phyloP scores from a whole-genome alignment of 805 yeast species.

The Wickerhamiella alocasiicola region DNA sequence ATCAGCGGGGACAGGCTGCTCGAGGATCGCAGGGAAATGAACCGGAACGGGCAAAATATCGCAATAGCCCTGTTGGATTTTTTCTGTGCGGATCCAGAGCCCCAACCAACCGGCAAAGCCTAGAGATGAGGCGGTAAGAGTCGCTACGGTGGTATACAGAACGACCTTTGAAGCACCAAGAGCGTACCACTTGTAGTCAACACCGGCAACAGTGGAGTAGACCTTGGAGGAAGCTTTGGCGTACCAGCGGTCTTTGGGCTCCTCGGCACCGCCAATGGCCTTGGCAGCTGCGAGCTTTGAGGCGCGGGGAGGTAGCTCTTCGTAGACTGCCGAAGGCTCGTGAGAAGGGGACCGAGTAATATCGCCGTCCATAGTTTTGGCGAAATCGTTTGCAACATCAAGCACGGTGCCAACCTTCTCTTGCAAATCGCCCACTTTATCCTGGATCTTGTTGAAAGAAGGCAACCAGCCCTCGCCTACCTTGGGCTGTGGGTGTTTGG shows the following conservation, averaged over 20 bases:
- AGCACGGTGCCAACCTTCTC: neutral
- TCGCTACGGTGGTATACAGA: too few species aligned
- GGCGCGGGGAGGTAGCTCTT: too few species aligned
- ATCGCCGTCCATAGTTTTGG: slow-evolving; percentile 3
- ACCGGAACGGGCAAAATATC: slow-evolving; percentile 11
- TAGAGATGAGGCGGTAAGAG: too few species aligned
- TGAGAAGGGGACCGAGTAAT: neutral
- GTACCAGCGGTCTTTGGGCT: neutral
- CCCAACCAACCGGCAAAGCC: neutral
- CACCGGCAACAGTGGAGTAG: too few species aligned
- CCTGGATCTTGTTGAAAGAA: neutral
- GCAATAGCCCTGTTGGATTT: slow-evolving; percentile 17
- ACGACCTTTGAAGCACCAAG: too few species aligned
- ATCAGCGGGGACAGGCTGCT: slow-evolving; percentile 5
- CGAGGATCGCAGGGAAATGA: slow-evolving; percentile 14
- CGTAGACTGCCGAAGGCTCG: neutral
- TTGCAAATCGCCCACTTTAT: neutral
- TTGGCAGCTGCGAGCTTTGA: too few species aligned
- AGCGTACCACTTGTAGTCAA: too few species aligned
- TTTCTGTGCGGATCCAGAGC: slow-evolving; percentile 4
- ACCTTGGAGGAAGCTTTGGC: too few species aligned
- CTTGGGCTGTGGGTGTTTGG: neutral
- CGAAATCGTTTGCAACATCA: neutral
- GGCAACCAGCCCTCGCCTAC: slow-evolving; percentile 5
- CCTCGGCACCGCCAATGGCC: slow-evolving; percentile 1